These are phyloP conservation scores for Suhomyces sp. DNA, from an alignment of 805 yeast species.

Conservation along the genomic window DNA sequence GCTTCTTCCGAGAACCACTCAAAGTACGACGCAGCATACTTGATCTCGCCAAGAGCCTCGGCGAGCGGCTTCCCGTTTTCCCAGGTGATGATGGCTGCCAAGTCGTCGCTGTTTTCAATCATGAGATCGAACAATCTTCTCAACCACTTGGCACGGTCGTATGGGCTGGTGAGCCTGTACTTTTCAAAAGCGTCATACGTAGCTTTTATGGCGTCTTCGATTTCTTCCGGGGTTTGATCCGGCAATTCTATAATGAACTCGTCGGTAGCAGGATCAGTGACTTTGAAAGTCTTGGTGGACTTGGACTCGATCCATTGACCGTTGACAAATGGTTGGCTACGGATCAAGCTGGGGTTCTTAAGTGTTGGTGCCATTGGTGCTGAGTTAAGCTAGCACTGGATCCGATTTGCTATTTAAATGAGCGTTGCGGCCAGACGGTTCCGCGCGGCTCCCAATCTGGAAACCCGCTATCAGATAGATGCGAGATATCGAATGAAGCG, in stretches of 20 bases:
- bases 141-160: constrained; percentile 49
- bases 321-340: constrained; percentile 33
- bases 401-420: neutral
- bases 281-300: constrained; percentile 36
- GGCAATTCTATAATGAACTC: constrained; percentile 34
- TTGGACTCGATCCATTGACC: constrained; percentile 39
- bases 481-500: no score
- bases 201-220: constrained; percentile 44
- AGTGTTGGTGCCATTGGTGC: constrained; percentile 19
- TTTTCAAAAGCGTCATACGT: constrained; percentile 46
- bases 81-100: constrained; percentile 54
- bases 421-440: neutral
- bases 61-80: constrained; percentile 59
- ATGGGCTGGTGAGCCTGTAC: constrained; percentile 47
- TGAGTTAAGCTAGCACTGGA: no score
- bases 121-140: constrained; percentile 50
- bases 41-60: constrained; percentile 55
- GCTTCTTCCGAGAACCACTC: constrained; percentile 55
- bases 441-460: constrained; percentile 5
- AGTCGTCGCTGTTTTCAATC: constrained; percentile 54
- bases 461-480: neutral
- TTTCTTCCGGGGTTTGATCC: constrained; percentile 45
- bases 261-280: constrained; percentile 40
- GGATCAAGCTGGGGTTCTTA: constrained; percentile 34
- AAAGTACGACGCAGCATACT: constrained; percentile 52